Percentiles rank a stretch among this genome's conserved stretches.
Conservation (phyloP, 2,329 filamentous ascomycete genomes). For the Dichotomopilus funicola region DNA sequence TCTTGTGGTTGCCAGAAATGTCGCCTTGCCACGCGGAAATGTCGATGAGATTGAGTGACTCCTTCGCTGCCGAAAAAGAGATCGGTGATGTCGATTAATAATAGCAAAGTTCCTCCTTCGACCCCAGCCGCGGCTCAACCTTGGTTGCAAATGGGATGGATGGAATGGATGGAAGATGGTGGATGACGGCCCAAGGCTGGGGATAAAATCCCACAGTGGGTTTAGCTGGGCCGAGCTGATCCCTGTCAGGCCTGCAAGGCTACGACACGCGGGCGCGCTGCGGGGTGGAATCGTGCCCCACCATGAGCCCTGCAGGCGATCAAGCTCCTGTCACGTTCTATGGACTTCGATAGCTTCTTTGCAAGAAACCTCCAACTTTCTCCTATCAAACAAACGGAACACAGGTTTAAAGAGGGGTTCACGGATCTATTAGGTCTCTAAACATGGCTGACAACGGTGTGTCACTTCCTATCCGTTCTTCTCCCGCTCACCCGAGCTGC, state of each 20-base stretch:
- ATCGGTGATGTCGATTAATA: too few relatives aligned
- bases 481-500: background rate
- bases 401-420: background rate
- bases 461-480: conserved; percentile 2
- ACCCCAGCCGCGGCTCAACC: too few relatives aligned
- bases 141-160: background rate
- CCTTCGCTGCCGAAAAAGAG: too few relatives aligned
- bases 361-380: background rate
- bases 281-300: conserved; percentile 18
- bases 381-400: background rate
- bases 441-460: conserved; percentile 39
- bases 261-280: background rate
- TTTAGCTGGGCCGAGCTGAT: background rate
- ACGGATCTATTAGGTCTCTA: background rate
- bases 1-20: too few relatives aligned
- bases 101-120: too few relatives aligned
- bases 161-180: background rate
- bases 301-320: conserved; percentile 6
- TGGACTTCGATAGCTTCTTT: conserved; percentile 13
- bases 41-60: too few relatives aligned
- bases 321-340: conserved; percentile 11
- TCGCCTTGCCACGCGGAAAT: too few relatives aligned
- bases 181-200: background rate
- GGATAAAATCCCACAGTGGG: background rate
- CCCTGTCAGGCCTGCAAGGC: conserved; percentile 7